Evolutionary conservation across 177 flowering plant species (phyloP).

Genomic region (Tripterygium wilfordii): DNA sequence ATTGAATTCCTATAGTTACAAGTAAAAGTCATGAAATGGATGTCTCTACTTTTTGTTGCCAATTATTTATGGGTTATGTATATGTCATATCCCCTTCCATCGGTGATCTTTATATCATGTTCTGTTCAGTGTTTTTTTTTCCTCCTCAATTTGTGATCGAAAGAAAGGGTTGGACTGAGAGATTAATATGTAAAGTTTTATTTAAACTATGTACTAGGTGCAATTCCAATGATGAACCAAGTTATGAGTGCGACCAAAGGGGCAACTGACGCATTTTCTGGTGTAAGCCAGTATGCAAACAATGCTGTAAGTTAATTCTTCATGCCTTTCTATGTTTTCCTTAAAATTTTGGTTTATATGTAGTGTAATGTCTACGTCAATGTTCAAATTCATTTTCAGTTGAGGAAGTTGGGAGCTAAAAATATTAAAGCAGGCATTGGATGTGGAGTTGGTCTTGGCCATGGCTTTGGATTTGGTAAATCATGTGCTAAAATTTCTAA

Average conservation of each 20-base stretch:
- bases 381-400: constrained; percentile 26
- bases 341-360: not conserved
- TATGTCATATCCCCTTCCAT: too few species aligned
- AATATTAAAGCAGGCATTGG: constrained; percentile 83
- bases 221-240: constrained; percentile 69
- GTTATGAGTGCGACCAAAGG: constrained; percentile 91
- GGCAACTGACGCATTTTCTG: constrained; percentile 85
- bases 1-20: too few species aligned
- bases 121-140: too few species aligned
- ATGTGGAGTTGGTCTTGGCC: constrained; percentile 95
- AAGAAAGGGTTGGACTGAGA: too few species aligned
- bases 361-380: not conserved
- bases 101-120: too few species aligned
- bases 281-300: constrained; percentile 69
- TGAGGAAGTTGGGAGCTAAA: constrained; percentile 76
- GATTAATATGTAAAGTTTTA: too few species aligned
- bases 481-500: not conserved
- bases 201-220: constrained; percentile 38
- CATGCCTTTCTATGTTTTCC: not conserved
- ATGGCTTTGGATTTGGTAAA: constrained; percentile 98
- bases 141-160: too few species aligned
- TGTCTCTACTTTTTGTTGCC: too few species aligned
- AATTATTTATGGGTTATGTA: too few species aligned
- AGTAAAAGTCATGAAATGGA: too few species aligned
- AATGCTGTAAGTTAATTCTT: constrained; percentile 44